Conservation (phyloP, 768 basidiomycete genomes). For the Boletellus sp. region DNA sequence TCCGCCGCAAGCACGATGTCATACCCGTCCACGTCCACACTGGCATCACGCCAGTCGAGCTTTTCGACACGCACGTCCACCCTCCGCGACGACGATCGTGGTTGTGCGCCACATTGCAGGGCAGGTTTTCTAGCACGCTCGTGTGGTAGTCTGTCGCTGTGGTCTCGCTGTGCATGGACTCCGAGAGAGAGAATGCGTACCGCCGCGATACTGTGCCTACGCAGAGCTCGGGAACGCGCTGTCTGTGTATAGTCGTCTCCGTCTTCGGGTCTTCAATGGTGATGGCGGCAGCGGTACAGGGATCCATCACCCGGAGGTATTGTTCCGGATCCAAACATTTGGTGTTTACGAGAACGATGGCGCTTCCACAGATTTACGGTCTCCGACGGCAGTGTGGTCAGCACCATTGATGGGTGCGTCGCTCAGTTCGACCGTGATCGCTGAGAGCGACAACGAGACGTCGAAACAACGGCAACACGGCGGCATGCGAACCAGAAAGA, state of each 20-base stretch:
- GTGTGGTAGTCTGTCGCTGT: slow-evolving; percentile 79
- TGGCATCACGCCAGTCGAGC: slow-evolving; percentile 59
- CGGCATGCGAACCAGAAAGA: slow-evolving; percentile 36
- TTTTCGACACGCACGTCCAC: slow-evolving; percentile 40
- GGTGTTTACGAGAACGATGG: slow-evolving; percentile 64
- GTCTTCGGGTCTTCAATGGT: background rate
- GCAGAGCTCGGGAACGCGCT: slow-evolving; percentile 73
- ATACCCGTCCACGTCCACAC: slow-evolving; percentile 33
- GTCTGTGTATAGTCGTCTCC: background rate
- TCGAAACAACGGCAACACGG: slow-evolving; percentile 1
- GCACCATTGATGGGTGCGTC: slow-evolving; percentile 60
- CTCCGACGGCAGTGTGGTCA: slow-evolving; percentile 81
- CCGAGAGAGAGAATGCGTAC: slow-evolving; percentile 43
- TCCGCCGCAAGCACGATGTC: slow-evolving; percentile 78
- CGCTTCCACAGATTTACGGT: slow-evolving; percentile 81
- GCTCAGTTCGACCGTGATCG: slow-evolving; percentile 55
- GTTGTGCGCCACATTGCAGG: slow-evolving; percentile 56
- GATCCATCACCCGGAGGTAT: slow-evolving; percentile 33
- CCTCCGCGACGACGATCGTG: slow-evolving; percentile 19
- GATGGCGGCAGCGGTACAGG: background rate
- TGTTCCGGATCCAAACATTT: slow-evolving; percentile 48
- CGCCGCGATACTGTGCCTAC: slow-evolving; percentile 72
- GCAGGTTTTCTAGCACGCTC: slow-evolving; percentile 67
- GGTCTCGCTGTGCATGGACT: slow-evolving; percentile 30
- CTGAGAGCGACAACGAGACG: background rate